Evolutionary conservation across 2,329 filamentous ascomycete genomes (phyloP).

Genomic region (Colletotrichum gloeosporioides): DNA sequence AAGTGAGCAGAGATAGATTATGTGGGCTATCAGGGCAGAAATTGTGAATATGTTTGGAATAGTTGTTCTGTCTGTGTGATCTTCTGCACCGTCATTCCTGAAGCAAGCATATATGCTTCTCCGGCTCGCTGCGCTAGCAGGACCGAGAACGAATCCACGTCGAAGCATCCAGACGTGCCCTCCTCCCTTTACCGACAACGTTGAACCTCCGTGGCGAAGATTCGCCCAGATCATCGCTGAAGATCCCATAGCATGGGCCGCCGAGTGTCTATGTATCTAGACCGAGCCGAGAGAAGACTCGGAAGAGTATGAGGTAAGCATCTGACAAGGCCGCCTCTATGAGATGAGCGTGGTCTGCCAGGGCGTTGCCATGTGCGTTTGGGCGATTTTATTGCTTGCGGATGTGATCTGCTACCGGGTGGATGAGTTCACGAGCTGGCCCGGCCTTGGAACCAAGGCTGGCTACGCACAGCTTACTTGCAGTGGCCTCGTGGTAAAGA

Average conservation of each 20-base stretch:
- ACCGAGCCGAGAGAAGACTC: neutral
- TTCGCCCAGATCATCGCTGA: rapidly evolving
- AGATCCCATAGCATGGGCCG: rapidly evolving
- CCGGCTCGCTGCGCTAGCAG: rapidly evolving
- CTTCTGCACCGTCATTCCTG: too few species aligned
- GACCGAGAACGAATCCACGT: neutral
- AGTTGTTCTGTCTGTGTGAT: too few species aligned
- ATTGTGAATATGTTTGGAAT: neutral
- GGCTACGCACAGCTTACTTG: neutral
- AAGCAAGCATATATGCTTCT: too few species aligned
- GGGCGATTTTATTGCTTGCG: neutral
- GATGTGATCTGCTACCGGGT: neutral
- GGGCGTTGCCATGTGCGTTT: neutral
- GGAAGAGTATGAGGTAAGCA: neutral
- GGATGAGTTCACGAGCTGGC: too few species aligned
- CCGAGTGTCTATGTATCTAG: neutral
- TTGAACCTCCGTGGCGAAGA: rapidly evolving
- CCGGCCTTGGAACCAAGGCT: neutral
- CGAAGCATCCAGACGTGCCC: neutral
- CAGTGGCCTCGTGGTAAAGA: rapidly evolving
- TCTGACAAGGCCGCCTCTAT: neutral
- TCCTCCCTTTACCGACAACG: neutral
- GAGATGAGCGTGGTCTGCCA: too few species aligned
- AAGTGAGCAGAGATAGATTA: too few species aligned
- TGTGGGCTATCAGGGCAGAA: rapidly evolving